A percentile compares a stretch with the other conserved stretches of the same genome.
Conservation (phyloP, 1,139 yeast species). For the Zygoascus hellenicus region DNA sequence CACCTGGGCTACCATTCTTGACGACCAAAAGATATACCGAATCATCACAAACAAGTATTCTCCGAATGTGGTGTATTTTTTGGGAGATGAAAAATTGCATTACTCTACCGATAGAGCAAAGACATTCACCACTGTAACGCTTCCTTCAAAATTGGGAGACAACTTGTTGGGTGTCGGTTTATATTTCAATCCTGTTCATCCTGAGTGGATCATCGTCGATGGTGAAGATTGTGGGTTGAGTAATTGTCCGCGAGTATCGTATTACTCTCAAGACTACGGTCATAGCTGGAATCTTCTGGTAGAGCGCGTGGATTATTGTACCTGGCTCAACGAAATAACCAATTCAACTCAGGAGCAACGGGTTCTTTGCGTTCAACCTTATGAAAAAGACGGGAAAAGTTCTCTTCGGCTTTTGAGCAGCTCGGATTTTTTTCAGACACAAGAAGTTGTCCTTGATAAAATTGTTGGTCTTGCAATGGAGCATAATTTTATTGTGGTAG, state of each 20-base stretch:
- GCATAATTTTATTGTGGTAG: conserved; percentile 66
- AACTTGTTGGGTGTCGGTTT: conserved; percentile 34
- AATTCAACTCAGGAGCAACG: conserved; percentile 41
- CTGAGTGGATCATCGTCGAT: conserved; percentile 61
- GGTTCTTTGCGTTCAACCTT: conserved; percentile 55
- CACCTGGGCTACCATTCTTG: conserved; percentile 45
- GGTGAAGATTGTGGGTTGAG: conserved; percentile 56
- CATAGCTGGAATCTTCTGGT: conserved; percentile 46
- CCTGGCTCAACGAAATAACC: conserved; percentile 53
- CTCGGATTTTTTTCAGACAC: conserved; percentile 45
- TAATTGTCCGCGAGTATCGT: conserved; percentile 54
- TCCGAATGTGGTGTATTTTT: conserved; percentile 58
- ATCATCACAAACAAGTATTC: conserved; percentile 56
- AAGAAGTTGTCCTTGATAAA: conserved; percentile 41
- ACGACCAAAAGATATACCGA: conserved; percentile 46
- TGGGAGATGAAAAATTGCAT: conserved; percentile 48
- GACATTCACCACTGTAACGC: conserved; percentile 40
- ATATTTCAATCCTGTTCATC: conserved; percentile 52
- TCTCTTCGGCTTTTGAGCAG: conserved; percentile 44
- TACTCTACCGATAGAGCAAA: conserved; percentile 66
- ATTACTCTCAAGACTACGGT: conserved; percentile 51
- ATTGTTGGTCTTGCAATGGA: conserved; percentile 63
- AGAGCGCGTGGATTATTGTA: conserved; percentile 54
- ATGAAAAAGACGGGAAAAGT: conserved; percentile 14
- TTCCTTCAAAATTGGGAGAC: conserved; percentile 48